Evolutionary conservation across 2,329 filamentous ascomycete species (phyloP).

Genomic region (Calonectria hawksworthii): DNA sequence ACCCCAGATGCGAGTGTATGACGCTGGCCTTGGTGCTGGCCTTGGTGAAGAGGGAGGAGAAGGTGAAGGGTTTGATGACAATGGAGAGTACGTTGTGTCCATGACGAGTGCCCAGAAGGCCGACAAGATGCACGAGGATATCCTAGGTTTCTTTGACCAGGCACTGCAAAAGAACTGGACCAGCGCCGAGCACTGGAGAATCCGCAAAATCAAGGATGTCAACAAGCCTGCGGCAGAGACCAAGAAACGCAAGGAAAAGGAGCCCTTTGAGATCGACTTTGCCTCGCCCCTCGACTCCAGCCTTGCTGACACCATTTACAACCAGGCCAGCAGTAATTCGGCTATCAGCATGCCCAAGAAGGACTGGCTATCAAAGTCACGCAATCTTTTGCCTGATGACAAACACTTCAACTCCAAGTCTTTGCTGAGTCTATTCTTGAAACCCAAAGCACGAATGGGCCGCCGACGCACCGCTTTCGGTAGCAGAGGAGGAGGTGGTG

Average conservation of each 20-base stretch:
- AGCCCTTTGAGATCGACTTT: conserved; percentile 96
- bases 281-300: conserved; percentile 78
- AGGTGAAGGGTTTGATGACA: conserved; percentile 61
- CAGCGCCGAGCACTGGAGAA: conserved; percentile 98
- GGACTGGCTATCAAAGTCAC: conserved; percentile 94
- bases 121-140: conserved; percentile 87
- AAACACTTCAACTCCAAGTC: conserved; percentile 98
- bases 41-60: conserved; percentile 68
- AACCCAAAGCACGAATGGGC: conserved; percentile 89
- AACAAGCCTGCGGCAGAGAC: conserved; percentile 73
- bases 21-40: conserved; percentile 72
- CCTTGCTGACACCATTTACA: conserved; percentile 84
- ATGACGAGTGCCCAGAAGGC: conserved; percentile 76
- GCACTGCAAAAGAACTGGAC: conserved; percentile 97
- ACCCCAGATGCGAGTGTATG: conserved; percentile 86
- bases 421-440: conserved; percentile 90
- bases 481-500: conserved; percentile 50
- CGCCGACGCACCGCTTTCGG: conserved; percentile 71
- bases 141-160: conserved; percentile 98
- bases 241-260: conserved; percentile 91
- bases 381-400: conserved; percentile 95
- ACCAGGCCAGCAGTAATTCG: conserved; percentile 82
- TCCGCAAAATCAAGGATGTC: conserved; percentile 88
- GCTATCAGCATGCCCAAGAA: conserved; percentile 90
- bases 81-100: conserved; percentile 83